Evolutionary conservation across 169 alveolate genomes (phyloP), one percentile per base, ranked within the genome.

Genomic region (Cryptosporidium tyzzeri): DNA sequence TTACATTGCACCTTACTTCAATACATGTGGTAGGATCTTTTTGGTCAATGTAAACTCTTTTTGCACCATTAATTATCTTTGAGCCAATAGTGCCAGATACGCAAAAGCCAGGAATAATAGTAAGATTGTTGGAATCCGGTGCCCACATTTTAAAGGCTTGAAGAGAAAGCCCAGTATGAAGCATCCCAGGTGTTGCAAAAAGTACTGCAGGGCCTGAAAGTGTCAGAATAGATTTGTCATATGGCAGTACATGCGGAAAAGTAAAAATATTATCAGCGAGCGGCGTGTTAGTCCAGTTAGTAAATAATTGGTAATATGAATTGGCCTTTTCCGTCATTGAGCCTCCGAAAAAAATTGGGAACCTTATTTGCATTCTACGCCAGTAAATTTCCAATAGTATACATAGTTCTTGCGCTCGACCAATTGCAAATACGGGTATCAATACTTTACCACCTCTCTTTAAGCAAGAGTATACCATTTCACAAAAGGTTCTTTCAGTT

Each of bases 151-250:
- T 98, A 92, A 98, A 97, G 12, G 97, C 99, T 80, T 94, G 93
- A 58, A 98, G 94, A 44, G 99, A 96, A 45, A 97, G 93, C 8
- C 99, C 99, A 14, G 98, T 98, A 92, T 98, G 99, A 14, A 98
- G 96, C 99, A 98, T 98, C n/a, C 99, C 99, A 0, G 99, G 99
- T 9, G 99, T 97, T 21, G 99, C 99, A 84, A 98, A 97, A 69
- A 97, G 94, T 48, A 98, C 99, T 98, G 98, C 97, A 0, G 99
- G 99, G n/a, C 97, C 94, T 58, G 97, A 94, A 21, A 96, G 95
- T 51, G 95, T 96, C 55, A 97, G 92, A 69, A 96, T 84, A 26
- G 94, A 92, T 91, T 95, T 94, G 69, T 97, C 98, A 86, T 97
- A 97, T 6, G 97, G 98, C 62, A 96, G 91, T 26, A 98, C 97